Percentiles rank a stretch among this genome's conserved stretches.
These are phyloP conservation scores for Tolypocladium cylindrosporum DNA, from an alignment of 2,329 filamentous ascomycete genomes.

Conservation along the genomic window DNA sequence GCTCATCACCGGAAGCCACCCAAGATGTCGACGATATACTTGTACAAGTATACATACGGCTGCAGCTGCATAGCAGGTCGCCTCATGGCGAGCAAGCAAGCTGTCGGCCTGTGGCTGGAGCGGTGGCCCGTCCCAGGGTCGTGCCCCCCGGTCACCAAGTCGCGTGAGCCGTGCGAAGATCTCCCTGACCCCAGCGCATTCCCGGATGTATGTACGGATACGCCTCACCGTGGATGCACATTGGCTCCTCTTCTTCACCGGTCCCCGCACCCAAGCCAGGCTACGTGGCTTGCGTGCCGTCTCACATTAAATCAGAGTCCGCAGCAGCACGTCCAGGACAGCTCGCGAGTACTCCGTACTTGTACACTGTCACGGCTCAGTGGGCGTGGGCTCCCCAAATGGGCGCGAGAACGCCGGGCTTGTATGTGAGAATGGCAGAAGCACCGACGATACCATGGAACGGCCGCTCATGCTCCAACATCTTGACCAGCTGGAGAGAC, in stretches of 20 bases:
- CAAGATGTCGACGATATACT: neutral
- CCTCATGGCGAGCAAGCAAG: neutral
- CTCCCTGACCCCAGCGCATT: neutral
- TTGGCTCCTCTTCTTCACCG: conserved; percentile 11
- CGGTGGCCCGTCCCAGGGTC: neutral
- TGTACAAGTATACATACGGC: neutral
- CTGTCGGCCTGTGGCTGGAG: neutral
- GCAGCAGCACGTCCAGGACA: neutral
- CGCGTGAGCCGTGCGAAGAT: conserved; percentile 3
- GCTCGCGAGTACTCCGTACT: neutral
- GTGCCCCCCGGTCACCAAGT: conserved; percentile 5
- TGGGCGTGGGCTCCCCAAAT: neutral
- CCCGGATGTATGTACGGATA: neutral
- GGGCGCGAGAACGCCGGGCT: neutral
- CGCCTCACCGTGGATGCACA: conserved; percentile 1
- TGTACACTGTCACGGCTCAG: neutral
- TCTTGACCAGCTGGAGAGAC: neutral
- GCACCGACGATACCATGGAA: neutral
- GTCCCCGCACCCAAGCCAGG: conserved; percentile 9
- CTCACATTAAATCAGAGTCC: neutral
- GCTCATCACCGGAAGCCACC: conserved; percentile 1
- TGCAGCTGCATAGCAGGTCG: neutral
- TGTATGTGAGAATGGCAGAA: neutral
- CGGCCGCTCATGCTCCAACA: neutral
- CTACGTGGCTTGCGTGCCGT: conserved; percentile 1